Percentiles rank a stretch among this genome's conserved stretches.
Evolutionary conservation across 1,284 basidiomycete species (phyloP).

Genomic region (Ustanciosporium gigantosporum): DNA sequence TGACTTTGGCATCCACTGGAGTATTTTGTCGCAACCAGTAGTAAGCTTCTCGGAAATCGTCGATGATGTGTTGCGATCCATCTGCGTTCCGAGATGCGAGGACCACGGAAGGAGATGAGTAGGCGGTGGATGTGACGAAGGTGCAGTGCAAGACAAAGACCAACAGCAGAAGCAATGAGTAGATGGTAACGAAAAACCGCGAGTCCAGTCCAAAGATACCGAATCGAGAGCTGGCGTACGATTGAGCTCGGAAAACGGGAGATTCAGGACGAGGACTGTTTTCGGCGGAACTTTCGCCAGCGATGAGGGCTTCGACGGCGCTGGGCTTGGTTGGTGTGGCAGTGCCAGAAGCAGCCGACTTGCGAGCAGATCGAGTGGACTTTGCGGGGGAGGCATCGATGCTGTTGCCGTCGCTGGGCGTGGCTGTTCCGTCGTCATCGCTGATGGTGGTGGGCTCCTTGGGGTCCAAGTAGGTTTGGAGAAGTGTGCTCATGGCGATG

Average conservation of each 20-base stretch:
- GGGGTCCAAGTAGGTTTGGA: constrained; percentile 84
- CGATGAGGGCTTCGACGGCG: background rate
- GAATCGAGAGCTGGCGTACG: constrained; percentile 47
- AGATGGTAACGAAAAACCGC: constrained; percentile 75
- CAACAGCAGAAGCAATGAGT: constrained; percentile 77
- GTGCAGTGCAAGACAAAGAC: constrained; percentile 88
- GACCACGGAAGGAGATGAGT: constrained; percentile 97
- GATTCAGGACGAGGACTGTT: constrained; percentile 5
- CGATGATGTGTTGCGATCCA: constrained; percentile 91
- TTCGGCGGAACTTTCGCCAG: background rate
- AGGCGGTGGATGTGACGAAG: constrained; percentile 90
- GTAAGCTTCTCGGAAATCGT: constrained; percentile 99
- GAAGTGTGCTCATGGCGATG: constrained; percentile 82
- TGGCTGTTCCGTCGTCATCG: background rate
- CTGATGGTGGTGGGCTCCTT: constrained; percentile 65
- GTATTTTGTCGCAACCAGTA: constrained; percentile 99
- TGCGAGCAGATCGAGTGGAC: constrained; percentile 59
- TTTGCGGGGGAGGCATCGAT: constrained; percentile 49
- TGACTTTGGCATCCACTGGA: constrained; percentile 83
- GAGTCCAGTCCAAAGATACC: constrained; percentile 86
- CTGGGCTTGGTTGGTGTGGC: background rate
- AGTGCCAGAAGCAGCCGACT: constrained; percentile 25
- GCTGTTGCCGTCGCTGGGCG: background rate
- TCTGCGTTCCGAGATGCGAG: constrained; percentile 79
- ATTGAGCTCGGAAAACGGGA: constrained; percentile 15